Percentiles rank a stretch among this genome's conserved stretches.
phyloP scores from a whole-genome alignment of 2,329 filamentous ascomycete species.

The Trichoderma guizhouense region DNA sequence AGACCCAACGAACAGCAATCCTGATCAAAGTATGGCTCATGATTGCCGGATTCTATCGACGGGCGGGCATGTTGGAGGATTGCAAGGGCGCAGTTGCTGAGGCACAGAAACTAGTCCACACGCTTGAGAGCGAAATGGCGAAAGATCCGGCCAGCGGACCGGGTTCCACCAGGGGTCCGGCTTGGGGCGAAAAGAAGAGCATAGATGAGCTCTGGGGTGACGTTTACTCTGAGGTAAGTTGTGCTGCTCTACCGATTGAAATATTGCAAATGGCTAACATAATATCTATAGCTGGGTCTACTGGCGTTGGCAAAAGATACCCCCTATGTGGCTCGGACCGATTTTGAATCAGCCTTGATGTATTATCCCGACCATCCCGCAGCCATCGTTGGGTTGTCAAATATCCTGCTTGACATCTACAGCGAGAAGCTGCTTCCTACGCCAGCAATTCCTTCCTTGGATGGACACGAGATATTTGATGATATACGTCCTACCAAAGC shows the following conservation, averaged over 20 bases:
- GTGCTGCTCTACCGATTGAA: not conserved
- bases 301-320: slow-evolving; percentile 59
- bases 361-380: slow-evolving; percentile 75
- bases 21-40: slow-evolving; percentile 85
- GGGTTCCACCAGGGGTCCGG: slow-evolving; percentile 58
- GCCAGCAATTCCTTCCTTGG: slow-evolving; percentile 48
- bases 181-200: slow-evolving; percentile 78
- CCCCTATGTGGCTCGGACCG: slow-evolving; percentile 66
- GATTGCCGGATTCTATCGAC: slow-evolving; percentile 82
- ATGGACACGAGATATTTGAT: slow-evolving; percentile 19
- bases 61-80: slow-evolving; percentile 76
- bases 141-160: slow-evolving; percentile 61
- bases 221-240: slow-evolving; percentile 72
- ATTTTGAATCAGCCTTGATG: slow-evolving; percentile 79
- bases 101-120: slow-evolving; percentile 71
- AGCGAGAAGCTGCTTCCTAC: slow-evolving; percentile 62
- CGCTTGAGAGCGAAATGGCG: slow-evolving; percentile 64
- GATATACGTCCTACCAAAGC: not conserved
- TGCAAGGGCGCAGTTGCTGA: slow-evolving; percentile 76
- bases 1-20: slow-evolving; percentile 47
- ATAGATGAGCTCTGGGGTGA: slow-evolving; percentile 84
- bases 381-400: slow-evolving; percentile 78
- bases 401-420: slow-evolving; percentile 84
- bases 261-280: slow-evolving; percentile 25
- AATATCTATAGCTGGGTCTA: slow-evolving; percentile 52